Evolutionary conservation across 371 early-diverging fungal genomes (phyloP), one percentile per base, ranked within the genome.

Genomic region (Zychaea mexicana): DNA sequence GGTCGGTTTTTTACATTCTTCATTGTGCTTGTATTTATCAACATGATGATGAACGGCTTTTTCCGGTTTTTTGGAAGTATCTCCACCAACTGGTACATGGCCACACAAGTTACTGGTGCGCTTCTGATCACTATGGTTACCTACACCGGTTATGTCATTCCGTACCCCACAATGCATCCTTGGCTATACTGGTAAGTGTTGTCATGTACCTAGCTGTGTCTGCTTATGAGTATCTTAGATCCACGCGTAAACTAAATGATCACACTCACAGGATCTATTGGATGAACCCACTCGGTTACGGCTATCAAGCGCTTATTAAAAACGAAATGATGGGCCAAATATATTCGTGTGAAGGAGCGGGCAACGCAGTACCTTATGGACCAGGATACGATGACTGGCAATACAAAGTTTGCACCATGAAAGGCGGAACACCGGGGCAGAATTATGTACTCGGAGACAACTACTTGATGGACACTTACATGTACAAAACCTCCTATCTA

Each of bases 211-310:
- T 42, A 17, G 7, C n/a, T n/a, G n/a, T 54, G 21, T 54, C 1
- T 24, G 17, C 28, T 8, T 9, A 28, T n/a, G n/a, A n/a, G n/a
- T n/a, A n/a, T n/a, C n/a, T n/a, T n/a, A n/a, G n/a, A n/a, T n/a
- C n/a, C n/a, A n/a, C n/a, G n/a, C n/a, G n/a, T n/a, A n/a, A n/a
- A n/a, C n/a, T n/a, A n/a, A n/a, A n/a, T n/a, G n/a, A n/a, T n/a
- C n/a, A n/a, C 30, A 32, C n/a, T 55, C 78, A 70, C 47, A 90
- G 91, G 92, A 82, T 91, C 33, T 87, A 85, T 62, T 92, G 87
- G 82, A 84, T 90, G 57, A 88, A 88, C 42, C 90, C 93, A 5
- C 73, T 91, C 13, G 81, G 90, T 0, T 92, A 90, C 61, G 89
- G 82, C 0, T 86, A 87, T 72, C 83, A 88, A 62, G 87, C 90